Base-by-base conservation (phyloP, 768 basidiomycete genomes). In the Pisolithus tinctorius region DNA sequence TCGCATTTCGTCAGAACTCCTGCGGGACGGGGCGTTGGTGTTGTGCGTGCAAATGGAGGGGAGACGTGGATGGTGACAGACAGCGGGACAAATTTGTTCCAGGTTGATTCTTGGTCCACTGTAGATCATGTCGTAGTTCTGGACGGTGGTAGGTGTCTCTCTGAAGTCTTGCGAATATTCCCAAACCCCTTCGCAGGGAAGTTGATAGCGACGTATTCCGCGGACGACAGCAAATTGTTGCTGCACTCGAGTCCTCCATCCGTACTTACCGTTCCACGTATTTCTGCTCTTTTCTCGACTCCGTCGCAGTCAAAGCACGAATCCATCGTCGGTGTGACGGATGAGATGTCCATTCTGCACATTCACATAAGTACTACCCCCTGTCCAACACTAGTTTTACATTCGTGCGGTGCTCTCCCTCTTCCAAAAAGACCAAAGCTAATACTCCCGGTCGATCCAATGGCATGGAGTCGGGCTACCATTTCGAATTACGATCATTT, bases 401-500 rank as follows among this genome's bases (percentile, higher is more conserved):
- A 75, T 50, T 78, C 80, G 13, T 72, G 74, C 45, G 73, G 73
- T 27, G 65, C 62, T 34, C 72, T 90, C 3, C 85, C 87, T 0
- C 69, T 84, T 9, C 52, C 71, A 1, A 63, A 65, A 45, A 70
- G 74, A 13, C 69, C 72, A 10, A 69, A 71, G 47, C 71, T 81
- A 53, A 83, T 93, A 26, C 62, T 90, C 26, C 85, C 87, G 13
- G 88, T 93, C 6, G 90, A 93, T 63, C 90, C 90, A 0, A 93
- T 91, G 90, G 84, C 83, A 8, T 90, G 90, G 90, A 79, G 81
- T 47, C 65, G 69, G 50, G 66, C 69, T 20, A 64, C 69, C 6
- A 61, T 70, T 37, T 75, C 76, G 71, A 70, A 75, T 47, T 83
- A 79, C 55, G 92, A 94, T 60, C 81, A 84, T 37, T 68, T 97